Percentiles rank a stretch among this genome's conserved stretches.
phyloP scores from a whole-genome alignment of 495 filamentous ascomycete species.

The Hypoxylon cercidicola region DNA sequence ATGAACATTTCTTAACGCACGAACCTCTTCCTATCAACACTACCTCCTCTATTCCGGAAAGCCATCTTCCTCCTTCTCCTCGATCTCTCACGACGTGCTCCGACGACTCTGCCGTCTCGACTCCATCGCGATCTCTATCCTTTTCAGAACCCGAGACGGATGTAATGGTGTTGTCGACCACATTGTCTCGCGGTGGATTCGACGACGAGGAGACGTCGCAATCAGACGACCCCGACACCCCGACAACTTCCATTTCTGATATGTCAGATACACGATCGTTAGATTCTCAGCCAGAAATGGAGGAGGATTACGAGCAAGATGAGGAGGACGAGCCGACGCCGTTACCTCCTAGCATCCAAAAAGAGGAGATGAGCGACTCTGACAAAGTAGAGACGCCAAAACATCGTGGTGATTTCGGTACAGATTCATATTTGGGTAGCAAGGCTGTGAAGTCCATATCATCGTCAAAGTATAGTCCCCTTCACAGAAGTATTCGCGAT shows the following conservation, averaged over 20 bases:
- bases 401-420: conserved; percentile 47
- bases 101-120: conserved; percentile 52
- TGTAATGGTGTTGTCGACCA: conserved; percentile 39
- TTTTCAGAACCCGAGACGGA: conserved; percentile 59
- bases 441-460: conserved; percentile 32
- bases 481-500: conserved; percentile 33
- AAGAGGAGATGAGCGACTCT: conserved; percentile 20
- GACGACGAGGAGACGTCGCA: conserved; percentile 49
- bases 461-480: conserved; percentile 37
- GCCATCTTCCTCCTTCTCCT: conserved; percentile 55
- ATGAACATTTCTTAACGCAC: conserved; percentile 51
- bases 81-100: conserved; percentile 61
- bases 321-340: conserved; percentile 17
- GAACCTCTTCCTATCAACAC: conserved; percentile 53
- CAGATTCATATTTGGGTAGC: conserved; percentile 45
- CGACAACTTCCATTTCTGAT: conserved; percentile 49
- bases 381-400: conserved; percentile 52
- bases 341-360: background rate
- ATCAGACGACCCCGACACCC: conserved; percentile 46
- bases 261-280: conserved; percentile 43
- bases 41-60: conserved; percentile 33
- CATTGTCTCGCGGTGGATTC: conserved; percentile 38
- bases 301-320: conserved; percentile 25
- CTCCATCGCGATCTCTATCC: conserved; percentile 55
- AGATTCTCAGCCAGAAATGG: conserved; percentile 29